phyloP scores from a whole-genome alignment of 257 asterid species.

The Solanum habrochaites region DNA sequence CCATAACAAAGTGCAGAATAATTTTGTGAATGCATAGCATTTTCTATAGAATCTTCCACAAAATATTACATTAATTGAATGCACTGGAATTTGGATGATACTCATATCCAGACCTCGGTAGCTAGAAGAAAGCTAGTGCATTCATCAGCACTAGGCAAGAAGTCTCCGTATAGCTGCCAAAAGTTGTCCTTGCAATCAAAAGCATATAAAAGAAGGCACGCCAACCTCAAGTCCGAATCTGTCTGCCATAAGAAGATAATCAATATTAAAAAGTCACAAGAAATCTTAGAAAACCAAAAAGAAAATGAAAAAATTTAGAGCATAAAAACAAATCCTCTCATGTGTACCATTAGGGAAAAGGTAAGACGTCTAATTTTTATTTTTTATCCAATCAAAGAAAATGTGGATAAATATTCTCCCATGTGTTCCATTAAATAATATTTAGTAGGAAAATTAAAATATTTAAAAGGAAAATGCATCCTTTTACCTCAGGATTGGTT shows the following conservation, averaged over 20 bases:
- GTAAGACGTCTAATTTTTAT: background rate
- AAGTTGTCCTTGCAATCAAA: conserved; percentile 93
- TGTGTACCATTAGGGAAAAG: background rate
- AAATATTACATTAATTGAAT: background rate
- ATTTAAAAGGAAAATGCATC: background rate
- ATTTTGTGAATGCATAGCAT: background rate
- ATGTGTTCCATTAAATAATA: background rate
- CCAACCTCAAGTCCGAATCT: conserved; percentile 95
- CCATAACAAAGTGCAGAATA: background rate
- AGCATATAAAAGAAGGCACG: conserved; percentile 74
- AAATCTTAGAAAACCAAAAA: background rate
- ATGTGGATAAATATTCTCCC: background rate
- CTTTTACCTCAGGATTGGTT: conserved; percentile 81
- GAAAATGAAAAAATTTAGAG: background rate
- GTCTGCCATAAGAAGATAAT: conserved; percentile 46
- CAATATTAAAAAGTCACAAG: conserved; percentile 3
- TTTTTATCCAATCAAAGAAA: background rate
- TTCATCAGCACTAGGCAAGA: conserved; percentile 80
- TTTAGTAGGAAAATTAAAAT: background rate
- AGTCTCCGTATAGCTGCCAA: conserved; percentile 96
- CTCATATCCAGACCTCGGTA: conserved; percentile 57
- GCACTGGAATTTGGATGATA: background rate
- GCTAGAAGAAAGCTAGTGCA: conserved; percentile 93
- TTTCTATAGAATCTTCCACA: background rate
- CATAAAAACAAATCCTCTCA: background rate